Percentiles rank a stretch among this genome's conserved stretches.
phyloP scores from a whole-genome alignment of 257 asterid species.

The Scutellaria baicalensis region DNA sequence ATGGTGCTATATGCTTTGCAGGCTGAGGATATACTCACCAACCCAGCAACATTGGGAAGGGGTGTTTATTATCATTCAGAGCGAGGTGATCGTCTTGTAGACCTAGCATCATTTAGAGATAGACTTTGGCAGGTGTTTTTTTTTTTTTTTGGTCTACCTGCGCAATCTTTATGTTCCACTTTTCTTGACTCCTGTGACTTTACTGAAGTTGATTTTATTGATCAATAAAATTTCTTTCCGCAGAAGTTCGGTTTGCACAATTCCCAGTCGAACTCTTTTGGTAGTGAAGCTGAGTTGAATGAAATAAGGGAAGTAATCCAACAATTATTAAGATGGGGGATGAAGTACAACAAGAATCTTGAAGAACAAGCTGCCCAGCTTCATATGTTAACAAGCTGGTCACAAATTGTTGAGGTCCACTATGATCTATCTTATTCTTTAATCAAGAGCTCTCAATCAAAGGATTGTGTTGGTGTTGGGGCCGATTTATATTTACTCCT shows the following conservation, averaged over 20 bases:
- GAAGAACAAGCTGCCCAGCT: constrained; percentile 99
- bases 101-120: constrained; percentile 72
- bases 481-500: background rate
- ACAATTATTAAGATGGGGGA: constrained; percentile 87
- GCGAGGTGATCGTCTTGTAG: constrained; percentile 92
- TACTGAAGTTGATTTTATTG: background rate
- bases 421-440: constrained; percentile 6
- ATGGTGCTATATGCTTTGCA: constrained; percentile 22
- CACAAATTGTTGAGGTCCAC: constrained; percentile 87
- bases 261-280: constrained; percentile 54
- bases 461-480: constrained; percentile 3
- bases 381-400: constrained; percentile 94
- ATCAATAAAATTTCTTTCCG: background rate
- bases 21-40: constrained; percentile 84
- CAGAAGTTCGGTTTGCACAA: constrained; percentile 62
- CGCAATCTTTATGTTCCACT: constrained; percentile 1
- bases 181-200: constrained; percentile 6
- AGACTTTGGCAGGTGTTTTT: constrained; percentile 83
- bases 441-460: background rate
- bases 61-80: constrained; percentile 79
- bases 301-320: constrained; percentile 75
- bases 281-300: constrained; percentile 70
- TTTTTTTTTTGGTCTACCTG: background rate
- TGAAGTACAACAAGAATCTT: constrained; percentile 90
- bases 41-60: constrained; percentile 48